Percentiles rank a stretch among this genome's conserved stretches.
phyloP scores from a whole-genome alignment of 2,329 filamentous ascomycete genomes.

The Ophiostoma tasmaniense region DNA sequence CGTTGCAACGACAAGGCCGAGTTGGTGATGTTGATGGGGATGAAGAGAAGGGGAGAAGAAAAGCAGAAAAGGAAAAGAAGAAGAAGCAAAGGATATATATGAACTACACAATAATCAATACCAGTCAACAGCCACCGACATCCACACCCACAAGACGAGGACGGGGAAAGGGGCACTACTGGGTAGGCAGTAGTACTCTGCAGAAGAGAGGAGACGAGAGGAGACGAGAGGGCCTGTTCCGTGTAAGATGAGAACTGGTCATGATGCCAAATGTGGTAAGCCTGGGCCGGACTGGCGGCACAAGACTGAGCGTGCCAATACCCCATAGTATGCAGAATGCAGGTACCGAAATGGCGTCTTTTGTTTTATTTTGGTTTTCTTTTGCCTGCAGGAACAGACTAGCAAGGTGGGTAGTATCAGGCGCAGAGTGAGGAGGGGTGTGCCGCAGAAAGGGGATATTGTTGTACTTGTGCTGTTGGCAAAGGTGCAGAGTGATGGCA shows the following conservation, averaged over 20 bases:
- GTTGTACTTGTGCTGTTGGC: too few relatives aligned
- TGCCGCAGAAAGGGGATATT: neutral
- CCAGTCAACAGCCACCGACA: too few relatives aligned
- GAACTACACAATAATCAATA: neutral
- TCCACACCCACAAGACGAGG: too few relatives aligned
- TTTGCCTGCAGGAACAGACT: neutral
- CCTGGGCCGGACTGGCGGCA: neutral
- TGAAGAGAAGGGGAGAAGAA: neutral
- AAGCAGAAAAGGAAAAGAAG: slow-evolving; percentile 6
- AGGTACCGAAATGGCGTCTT: slow-evolving; percentile 4
- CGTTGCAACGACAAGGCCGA: slow-evolving; percentile 7
- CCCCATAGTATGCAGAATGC: slow-evolving; percentile 5
- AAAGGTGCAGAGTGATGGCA: neutral
- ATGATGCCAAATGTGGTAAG: slow-evolving; percentile 10
- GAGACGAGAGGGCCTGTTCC: neutral
- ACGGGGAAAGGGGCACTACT: too few relatives aligned
- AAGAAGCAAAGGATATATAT: neutral
- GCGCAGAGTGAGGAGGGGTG: slow-evolving; percentile 4
- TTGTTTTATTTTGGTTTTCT: too few relatives aligned
- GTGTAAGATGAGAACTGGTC: slow-evolving; percentile 11
- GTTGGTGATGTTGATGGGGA: slow-evolving; percentile 1
- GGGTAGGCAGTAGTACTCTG: too few relatives aligned
- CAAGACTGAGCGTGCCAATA: neutral
- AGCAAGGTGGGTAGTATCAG: slow-evolving; percentile 13
- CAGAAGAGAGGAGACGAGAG: neutral